These are phyloP conservation scores for Thelonectria rubi DNA, from an alignment of 2,329 filamentous ascomycete genomes.

Conservation along the genomic window DNA sequence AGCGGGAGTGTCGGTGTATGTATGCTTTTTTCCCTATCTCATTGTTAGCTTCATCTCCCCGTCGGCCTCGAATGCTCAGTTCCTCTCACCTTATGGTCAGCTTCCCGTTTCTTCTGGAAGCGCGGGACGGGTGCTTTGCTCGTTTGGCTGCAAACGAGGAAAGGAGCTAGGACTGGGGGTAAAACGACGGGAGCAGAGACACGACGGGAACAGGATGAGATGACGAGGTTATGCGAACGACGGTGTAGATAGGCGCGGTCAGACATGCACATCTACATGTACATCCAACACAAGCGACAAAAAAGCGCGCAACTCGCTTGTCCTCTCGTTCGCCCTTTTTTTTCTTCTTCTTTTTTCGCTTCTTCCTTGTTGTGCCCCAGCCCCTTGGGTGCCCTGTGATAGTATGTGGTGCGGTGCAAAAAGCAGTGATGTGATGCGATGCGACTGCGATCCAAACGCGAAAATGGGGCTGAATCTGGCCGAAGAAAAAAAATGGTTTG, in stretches of 20 bases:
- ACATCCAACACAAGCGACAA: background rate
- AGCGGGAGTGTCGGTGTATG: background rate
- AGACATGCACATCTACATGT: background rate
- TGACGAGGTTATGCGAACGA: background rate
- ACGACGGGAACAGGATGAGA: background rate
- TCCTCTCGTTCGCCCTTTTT: no score
- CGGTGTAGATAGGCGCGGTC: background rate
- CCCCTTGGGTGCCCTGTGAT: background rate
- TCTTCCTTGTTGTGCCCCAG: background rate
- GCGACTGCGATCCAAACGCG: slow-evolving; percentile 32
- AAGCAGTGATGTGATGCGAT: slow-evolving; percentile 26
- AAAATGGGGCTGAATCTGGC: slow-evolving; percentile 46
- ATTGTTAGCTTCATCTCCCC: no score
- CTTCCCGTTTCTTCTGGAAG: no score
- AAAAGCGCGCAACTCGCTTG: background rate
- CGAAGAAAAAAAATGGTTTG: slow-evolving; percentile 26
- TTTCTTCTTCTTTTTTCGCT: no score
- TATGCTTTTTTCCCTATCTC: background rate
- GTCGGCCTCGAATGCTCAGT: no score
- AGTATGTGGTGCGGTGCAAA: slow-evolving; percentile 1
- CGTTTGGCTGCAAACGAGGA: no score
- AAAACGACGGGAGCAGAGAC: no score
- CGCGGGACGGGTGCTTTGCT: no score
- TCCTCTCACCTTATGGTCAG: no score
- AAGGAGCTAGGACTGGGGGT: no score